These are phyloP conservation scores for Beauveria rudraprayagi DNA, from an alignment of 2,329 filamentous ascomycete species.

Conservation along the genomic window DNA sequence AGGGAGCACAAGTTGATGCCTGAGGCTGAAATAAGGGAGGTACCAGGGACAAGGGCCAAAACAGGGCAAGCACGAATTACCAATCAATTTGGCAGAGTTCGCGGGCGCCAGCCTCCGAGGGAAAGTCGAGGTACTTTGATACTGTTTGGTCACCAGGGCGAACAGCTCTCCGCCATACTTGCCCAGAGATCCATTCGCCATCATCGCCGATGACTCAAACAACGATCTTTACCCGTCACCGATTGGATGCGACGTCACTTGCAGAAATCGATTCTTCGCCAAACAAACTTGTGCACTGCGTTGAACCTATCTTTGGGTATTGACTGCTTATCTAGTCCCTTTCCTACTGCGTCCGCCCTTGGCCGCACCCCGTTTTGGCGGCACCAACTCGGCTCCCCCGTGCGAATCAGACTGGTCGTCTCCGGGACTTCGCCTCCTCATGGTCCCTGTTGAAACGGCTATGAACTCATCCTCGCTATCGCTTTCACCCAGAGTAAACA, in stretches of 20 bases:
- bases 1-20: slow-evolving; percentile 17
- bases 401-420: slow-evolving; percentile 55
- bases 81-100: not conserved
- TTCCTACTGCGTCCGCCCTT: slow-evolving; percentile 30
- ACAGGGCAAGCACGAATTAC: not conserved
- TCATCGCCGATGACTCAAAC: slow-evolving; percentile 17
- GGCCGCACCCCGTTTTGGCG: slow-evolving; percentile 31
- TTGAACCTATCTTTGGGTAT: not conserved
- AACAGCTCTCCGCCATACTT: not conserved
- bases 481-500: slow-evolving; percentile 87
- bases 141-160: not conserved
- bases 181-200: not conserved
- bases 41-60: not conserved
- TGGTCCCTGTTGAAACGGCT: slow-evolving; percentile 65
- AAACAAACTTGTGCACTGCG: not conserved
- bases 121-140: slow-evolving; percentile 2
- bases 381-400: slow-evolving; percentile 40
- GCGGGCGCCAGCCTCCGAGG: not conserved
- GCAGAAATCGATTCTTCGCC: not conserved
- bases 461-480: slow-evolving; percentile 89
- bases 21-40: slow-evolving; percentile 17
- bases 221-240: not conserved
- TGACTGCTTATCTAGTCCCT: not conserved
- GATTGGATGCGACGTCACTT: not conserved
- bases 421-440: slow-evolving; percentile 76